phyloP scores from a whole-genome alignment of 441 rosid genomes.

The Rhodomyrtus psidioides region DNA sequence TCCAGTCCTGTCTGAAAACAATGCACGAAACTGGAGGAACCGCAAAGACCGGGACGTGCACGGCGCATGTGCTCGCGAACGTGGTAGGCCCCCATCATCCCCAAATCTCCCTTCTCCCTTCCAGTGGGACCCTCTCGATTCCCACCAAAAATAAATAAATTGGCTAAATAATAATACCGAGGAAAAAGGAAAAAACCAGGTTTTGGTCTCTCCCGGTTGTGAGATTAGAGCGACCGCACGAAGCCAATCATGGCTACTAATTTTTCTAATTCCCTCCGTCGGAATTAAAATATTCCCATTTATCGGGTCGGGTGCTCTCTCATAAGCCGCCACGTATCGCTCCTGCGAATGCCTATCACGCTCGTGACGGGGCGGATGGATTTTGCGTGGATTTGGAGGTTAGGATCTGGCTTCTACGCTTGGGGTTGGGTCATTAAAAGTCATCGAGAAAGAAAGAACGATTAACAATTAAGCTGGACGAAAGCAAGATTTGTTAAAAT shows the following conservation, averaged over 20 bases:
- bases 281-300: not conserved
- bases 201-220: not conserved
- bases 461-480: not conserved
- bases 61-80: conserved; percentile 41
- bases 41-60: conserved; percentile 25
- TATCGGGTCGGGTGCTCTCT: not conserved
- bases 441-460: not conserved
- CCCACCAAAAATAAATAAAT: no score
- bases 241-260: not conserved
- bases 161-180: not conserved
- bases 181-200: no score
- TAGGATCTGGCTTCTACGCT: not conserved
- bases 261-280: no score
- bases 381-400: not conserved
- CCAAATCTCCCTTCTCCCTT: no score
- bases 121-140: not conserved
- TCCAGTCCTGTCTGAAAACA: conserved; percentile 11
- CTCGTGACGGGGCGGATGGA: not conserved
- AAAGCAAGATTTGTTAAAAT: not conserved
- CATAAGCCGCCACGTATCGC: not conserved
- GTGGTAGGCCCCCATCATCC: conserved; percentile 31
- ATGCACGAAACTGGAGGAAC: conserved; percentile 7
- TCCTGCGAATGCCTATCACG: not conserved
- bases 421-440: not conserved
- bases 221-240: not conserved